Evolutionary conservation across 768 basidiomycete species (phyloP), one percentile per base, ranked within the genome.

Genomic region (Chalciporus sphaerocephalus): DNA sequence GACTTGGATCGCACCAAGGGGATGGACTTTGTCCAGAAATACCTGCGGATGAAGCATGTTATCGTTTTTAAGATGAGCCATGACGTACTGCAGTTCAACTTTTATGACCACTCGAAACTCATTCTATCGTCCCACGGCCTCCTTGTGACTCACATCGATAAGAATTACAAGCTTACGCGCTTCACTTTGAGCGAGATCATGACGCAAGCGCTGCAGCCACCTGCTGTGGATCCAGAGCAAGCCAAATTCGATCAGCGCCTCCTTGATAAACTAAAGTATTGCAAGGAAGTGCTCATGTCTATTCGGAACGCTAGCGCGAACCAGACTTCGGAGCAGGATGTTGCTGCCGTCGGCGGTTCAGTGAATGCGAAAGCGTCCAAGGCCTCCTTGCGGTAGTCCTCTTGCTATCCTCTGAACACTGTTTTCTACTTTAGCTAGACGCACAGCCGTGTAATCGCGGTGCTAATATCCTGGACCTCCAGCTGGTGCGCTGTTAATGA

Each of bases 31-130:
- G 87, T 97, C 37, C 87, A 92, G 68, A 91, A 90, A 69, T 97
- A 95, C 65, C 76, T 97, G 51, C 75, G 95, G 54, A 94, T 95
- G 91, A 96, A 95, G 69, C 85, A 93, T 55, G 92, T 94, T 38
- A 94, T 97, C 51, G 85, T 97, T 24, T 99, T 99, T 75, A 87
- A 92, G 74, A 68, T 98, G 67, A 93, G 90, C 66, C 92, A 96
- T 58, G 93, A 95, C 57, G 84, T 92, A 44, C 67, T 97, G n/a
- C 95, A 97, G 95, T 97, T 97, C 78, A 99, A 98, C 73, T 98
- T 97, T 66, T 91, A 90, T 65, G 96, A 98, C 69, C 96, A 99
- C 70, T 86, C 89, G 33, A 98, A 99, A 65, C 70, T 98, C 49
- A 83, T 99, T 47, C 73, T 99, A 40, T 91, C 92, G 15, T 80